Base-by-base conservation (phyloP, 2,329 filamentous ascomycete genomes). In the Pezicula radicicola region DNA sequence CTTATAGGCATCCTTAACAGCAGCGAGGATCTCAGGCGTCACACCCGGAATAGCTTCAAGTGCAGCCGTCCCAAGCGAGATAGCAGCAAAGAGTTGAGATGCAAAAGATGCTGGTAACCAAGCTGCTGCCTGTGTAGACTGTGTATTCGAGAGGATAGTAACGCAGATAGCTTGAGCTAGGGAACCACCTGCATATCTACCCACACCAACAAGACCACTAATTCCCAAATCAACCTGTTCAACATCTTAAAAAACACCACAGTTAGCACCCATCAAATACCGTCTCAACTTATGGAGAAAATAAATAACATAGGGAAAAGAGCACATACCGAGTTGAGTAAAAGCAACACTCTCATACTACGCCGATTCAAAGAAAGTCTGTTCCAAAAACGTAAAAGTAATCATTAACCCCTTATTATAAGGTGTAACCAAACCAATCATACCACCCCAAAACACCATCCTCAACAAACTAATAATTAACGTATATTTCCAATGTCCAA, bases 281-380 rank as follows among this genome's bases (percentile, higher is more conserved):
- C 21, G 5, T 21, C 21, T 21, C 21, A 21, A 21, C 5, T 21
- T 21, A 21, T 21, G 21, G 3, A 5, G 21, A 21, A 21, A 21
- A 21, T 3, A 5, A 5, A 21, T 21, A 5, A 21, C 5, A 21
- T 21, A 5, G 21, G 21, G 21, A 5, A 5, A 21, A 21, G 5
- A 5, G 21, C 5, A 21, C 21, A 21, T 21, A 15, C 49, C 49
- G 3, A 48, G 44, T 43, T 51, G 49, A n/a, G 28, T 35, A 35
- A 46, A 51, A 18, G 49, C 44, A 15, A 51, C 45, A 6, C 35
- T 27, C 13, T 46, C 40, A 18, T 51, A 51, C 19, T 41, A 21
- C 3, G 49, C 49, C 49, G 43, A 51, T 10, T 42, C 49, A 30
- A 46, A 51, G 44, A 30, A 51, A 2, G 39, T 25, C 45, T 51